Base-by-base conservation (phyloP, 306 rosid genomes). In the Glycine soja region DNA sequence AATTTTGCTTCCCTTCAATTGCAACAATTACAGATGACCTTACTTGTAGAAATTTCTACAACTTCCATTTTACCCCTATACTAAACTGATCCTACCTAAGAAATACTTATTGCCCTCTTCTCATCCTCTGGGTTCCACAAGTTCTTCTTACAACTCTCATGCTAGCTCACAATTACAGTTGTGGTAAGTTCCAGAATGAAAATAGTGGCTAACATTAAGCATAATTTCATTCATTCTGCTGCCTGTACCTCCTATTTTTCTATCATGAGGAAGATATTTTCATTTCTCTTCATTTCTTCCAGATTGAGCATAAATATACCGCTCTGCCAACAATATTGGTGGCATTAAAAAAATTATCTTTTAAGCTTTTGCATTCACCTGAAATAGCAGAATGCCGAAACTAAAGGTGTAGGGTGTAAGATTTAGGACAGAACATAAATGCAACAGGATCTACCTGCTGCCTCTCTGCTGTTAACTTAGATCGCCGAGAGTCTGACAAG, bases 401-500 rank as follows among this genome's bases (percentile, higher is more conserved):
- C 61, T 16, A 58, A 78, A 84, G 46, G 70, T 14, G 45, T 7
- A 45, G 24, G 74, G 70, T 14, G 45, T 7, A 45, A 16, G 74
- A 56, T 59, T 45, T 16, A 80, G 56, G 57, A 66, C 50, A 79
- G 32, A 74, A 72, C 50, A 75, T 16, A 78, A 76, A 62, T 71
- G 66, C 54, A 81, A 71, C 68, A 67, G 79, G 75, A 81, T 14
- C 62, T 72, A 95, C 99, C 97, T 92, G 99, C 80, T 92, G 93
- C 83, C 87, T 93, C 86, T 93, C 99, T 47, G 88, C 90, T 3
- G 90, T 86, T 66, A 91, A 79, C 85, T 90, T 95, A 18, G 94
- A 57, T 80, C 90, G 97, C 19, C 88, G 97, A 77, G 98, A 89
- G 85, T 95, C 99, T 9, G 99, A 88, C 62, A 86, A 74, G 79